A percentile compares a stretch with the other conserved stretches of the same genome.
These are phyloP conservation scores for Pseudocercospora fijiensis DNA, from an alignment of 2,329 filamentous ascomycete genomes.

Conservation along the genomic window DNA sequence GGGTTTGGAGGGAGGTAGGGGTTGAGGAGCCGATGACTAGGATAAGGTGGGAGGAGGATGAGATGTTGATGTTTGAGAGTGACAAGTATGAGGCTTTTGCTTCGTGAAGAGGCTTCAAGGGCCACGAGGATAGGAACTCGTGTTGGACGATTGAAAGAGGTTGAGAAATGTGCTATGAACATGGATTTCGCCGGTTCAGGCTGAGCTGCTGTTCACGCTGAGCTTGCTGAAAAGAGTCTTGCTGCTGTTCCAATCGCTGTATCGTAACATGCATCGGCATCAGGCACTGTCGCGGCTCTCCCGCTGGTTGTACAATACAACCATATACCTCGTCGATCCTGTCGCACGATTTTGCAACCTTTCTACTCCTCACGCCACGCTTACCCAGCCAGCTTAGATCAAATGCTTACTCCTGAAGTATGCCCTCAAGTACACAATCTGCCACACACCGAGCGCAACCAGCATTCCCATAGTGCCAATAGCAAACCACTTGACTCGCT, in stretches of 20 bases:
- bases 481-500: slow-evolving; percentile 97
- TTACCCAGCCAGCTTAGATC: slow-evolving; percentile 39
- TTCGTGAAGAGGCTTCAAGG: no score
- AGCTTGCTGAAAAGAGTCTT: not conserved
- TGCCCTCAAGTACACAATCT: slow-evolving; percentile 93
- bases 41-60: no score
- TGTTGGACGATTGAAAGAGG: no score
- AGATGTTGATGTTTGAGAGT: slow-evolving; percentile 3
- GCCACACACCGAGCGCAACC: slow-evolving; percentile 86
- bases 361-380: not conserved
- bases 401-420: slow-evolving; percentile 80
- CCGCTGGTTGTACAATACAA: slow-evolving; percentile 2
- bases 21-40: no score
- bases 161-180: no score
- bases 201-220: no score
- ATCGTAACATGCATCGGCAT: not conserved
- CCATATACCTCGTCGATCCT: not conserved
- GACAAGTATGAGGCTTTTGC: slow-evolving; percentile 7
- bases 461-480: slow-evolving; percentile 90
- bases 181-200: no score
- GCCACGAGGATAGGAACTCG: no score
- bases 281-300: not conserved
- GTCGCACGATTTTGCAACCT: not conserved
- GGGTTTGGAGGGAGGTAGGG: not conserved
- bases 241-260: not conserved